These are phyloP conservation scores for Fusarium praegraminearum DNA, from an alignment of 2,329 filamentous ascomycete species.

Conservation along the genomic window DNA sequence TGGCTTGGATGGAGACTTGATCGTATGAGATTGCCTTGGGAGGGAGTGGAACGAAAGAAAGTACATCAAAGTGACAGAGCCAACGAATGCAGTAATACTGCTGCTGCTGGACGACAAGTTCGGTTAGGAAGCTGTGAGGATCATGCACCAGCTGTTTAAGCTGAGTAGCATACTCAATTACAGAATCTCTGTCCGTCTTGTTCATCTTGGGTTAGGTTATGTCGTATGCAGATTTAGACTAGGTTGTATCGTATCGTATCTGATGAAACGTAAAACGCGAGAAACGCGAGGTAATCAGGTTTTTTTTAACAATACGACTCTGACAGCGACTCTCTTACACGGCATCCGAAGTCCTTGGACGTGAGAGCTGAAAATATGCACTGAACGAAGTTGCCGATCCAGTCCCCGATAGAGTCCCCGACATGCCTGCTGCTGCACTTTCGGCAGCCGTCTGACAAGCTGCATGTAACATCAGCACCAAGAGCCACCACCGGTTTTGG, in stretches of 20 bases:
- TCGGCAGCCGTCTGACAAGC: constrained; percentile 30
- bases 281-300: background rate
- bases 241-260: background rate
- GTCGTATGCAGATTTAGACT: background rate
- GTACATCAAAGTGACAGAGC: constrained; percentile 32
- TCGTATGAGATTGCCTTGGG: constrained; percentile 1
- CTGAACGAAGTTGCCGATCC: background rate
- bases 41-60: constrained; percentile 21
- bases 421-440: background rate
- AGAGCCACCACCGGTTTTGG: background rate
- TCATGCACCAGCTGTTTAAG: constrained; percentile 29
- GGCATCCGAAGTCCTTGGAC: constrained; percentile 21
- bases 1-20: constrained; percentile 20
- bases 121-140: constrained; percentile 35
- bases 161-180: constrained; percentile 32
- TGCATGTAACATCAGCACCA: background rate
- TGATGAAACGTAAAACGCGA: constrained; percentile 10
- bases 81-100: constrained; percentile 35
- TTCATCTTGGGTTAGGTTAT: constrained; percentile 14
- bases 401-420: constrained; percentile 23
- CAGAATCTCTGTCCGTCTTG: constrained; percentile 30
- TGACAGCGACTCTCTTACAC: background rate
- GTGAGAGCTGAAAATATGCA: constrained; percentile 1
- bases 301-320: constrained; percentile 12
- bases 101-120: constrained; percentile 32